Evolutionary conservation across 345 rosid species (phyloP).

Genomic region (Bretschneidera sinensis): DNA sequence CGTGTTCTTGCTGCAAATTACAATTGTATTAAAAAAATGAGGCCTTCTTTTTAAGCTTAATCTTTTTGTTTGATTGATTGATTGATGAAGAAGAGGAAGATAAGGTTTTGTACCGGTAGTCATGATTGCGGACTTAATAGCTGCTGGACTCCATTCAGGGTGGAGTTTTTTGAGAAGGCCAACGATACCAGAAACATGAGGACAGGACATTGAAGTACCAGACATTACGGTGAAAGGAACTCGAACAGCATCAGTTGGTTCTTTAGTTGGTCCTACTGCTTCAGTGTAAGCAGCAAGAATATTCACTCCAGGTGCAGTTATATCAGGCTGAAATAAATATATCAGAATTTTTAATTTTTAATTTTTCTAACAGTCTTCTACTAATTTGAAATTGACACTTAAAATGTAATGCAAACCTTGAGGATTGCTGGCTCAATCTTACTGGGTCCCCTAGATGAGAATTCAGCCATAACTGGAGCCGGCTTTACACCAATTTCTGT

Average conservation of each 20-base stretch:
- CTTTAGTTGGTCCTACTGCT: no score
- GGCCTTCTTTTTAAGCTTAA: no score
- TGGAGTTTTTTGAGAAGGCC: slow-evolving; percentile 45
- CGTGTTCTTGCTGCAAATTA: slow-evolving; percentile 30
- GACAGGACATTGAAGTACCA: slow-evolving; percentile 62
- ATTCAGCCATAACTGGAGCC: slow-evolving; percentile 37
- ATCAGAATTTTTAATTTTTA: no score
- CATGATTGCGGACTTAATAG: slow-evolving; percentile 46
- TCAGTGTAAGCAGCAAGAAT: slow-evolving; percentile 37
- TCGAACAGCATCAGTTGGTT: slow-evolving; percentile 28
- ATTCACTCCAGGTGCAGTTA: slow-evolving; percentile 45
- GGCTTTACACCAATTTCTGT: slow-evolving; percentile 15
- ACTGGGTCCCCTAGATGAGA: slow-evolving; percentile 50
- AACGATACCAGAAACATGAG: slow-evolving; percentile 47
- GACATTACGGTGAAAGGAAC: slow-evolving; percentile 21
- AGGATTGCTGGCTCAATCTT: slow-evolving; percentile 24
- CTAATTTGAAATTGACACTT: not conserved
- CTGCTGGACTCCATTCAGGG: slow-evolving; percentile 49
- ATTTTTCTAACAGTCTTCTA: no score
- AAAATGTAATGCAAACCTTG: slow-evolving; percentile 17
- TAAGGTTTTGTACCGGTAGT: slow-evolving; percentile 46
- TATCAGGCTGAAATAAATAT: slow-evolving; percentile 33
- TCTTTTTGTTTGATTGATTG: no score
- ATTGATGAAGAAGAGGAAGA: no score
- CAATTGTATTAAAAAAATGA: no score